Base-by-base conservation (phyloP, 805 yeast species). In the Yamadazyma sp. region DNA sequence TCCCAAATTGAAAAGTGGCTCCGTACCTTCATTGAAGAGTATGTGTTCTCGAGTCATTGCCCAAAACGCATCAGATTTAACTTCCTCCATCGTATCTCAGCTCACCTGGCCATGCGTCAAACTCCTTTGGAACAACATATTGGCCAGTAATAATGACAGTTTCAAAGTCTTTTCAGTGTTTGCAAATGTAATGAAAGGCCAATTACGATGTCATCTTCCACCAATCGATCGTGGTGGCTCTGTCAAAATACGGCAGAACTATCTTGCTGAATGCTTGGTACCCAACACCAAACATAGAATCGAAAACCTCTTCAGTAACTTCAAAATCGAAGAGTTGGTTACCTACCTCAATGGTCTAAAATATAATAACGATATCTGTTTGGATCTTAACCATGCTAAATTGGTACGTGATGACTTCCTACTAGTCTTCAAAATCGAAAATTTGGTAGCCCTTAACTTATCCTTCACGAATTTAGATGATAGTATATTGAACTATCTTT, bases 261-360 rank as follows among this genome's bases (percentile, higher is more conserved):
- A 31, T 20, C 9, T 32, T 4, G 10, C 12, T 12, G 17, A 26
- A 25, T 32, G 30, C 14, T 6, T 41, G n/a, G 16, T 41, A 3
- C 40, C 44, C 1, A 14, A 17, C 11, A 13, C 8, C 7, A 27
- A 15, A 14, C 69, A 66, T 48, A 42, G 73, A 25, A 31, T 67
- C 17, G 72, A 66, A 28, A 63, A 55, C 30, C 25, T 67, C 5
- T 64, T 59, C 36, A 41, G 50, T 15, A 65, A 65, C 38, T 45
- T 60, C 8, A 38, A 45, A 14, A 26, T 63, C 4, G 16, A 26
- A 13, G 59, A 56, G 12, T 30, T 65, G 4, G 44, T 42, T 2
- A 11, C 32, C 7, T 47, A 48, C 25, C 31, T 61, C 13, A 45
- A 43, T 24, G 35, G 37, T 9, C 31, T 56, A n/a, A 23, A 35